Conservation (phyloP, 352 stramenopile genomes). For the Globisporangium paroecandrum region DNA sequence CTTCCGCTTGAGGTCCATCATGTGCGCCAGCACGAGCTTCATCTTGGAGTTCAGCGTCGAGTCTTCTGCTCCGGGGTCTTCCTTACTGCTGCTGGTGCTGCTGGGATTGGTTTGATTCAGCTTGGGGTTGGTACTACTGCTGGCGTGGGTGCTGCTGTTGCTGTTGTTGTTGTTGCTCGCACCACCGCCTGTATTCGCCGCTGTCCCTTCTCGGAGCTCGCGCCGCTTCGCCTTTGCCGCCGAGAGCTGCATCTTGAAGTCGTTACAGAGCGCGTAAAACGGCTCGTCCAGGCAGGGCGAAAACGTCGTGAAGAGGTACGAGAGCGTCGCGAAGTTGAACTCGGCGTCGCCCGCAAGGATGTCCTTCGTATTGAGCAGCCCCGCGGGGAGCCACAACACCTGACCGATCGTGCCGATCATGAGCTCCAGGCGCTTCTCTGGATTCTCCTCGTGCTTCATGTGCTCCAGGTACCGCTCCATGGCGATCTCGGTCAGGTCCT, state of each 20-base stretch:
- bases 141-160: background rate
- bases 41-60: conserved; percentile 46
- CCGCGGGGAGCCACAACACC: conserved; percentile 64
- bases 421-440: conserved; percentile 61
- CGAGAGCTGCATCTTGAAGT: conserved; percentile 56
- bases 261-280: conserved; percentile 42
- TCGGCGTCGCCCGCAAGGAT: conserved; percentile 67
- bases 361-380: conserved; percentile 60
- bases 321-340: conserved; percentile 71
- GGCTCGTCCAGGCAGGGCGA: conserved; percentile 53
- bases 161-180: background rate
- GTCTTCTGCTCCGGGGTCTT: conserved; percentile 16
- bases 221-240: conserved; percentile 54
- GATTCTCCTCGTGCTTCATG: conserved; percentile 41
- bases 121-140: background rate
- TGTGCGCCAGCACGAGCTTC: conserved; percentile 68
- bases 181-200: background rate
- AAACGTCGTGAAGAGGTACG: conserved; percentile 66
- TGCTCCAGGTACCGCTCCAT: conserved; percentile 75
- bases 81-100: background rate
- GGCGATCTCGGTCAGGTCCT: conserved; percentile 74
- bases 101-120: background rate
- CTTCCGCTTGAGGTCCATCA: conserved; percentile 66
- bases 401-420: conserved; percentile 71
- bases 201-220: conserved; percentile 44